Base-by-base conservation (phyloP, 768 basidiomycete species). In the Serpula lacrymans region DNA sequence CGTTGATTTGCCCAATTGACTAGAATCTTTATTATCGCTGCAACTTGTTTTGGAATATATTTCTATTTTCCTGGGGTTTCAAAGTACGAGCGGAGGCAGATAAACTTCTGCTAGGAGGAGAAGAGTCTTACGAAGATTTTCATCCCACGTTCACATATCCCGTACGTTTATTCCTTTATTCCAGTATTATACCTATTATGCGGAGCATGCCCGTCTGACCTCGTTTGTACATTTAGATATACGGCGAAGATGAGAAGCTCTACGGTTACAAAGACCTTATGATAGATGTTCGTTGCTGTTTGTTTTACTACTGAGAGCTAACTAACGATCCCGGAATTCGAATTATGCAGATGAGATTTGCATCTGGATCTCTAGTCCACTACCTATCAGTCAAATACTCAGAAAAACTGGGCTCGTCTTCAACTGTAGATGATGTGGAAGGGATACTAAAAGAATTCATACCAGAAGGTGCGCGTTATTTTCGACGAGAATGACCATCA, bases 141-240 rank as follows among this genome's bases (percentile, higher is more conserved):
- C 75, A 86, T 45, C 95, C 95, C 2, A 67, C 71, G 3, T 99
- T 98, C 68, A 97, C 95, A 1, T 99, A 99, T 65, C 93, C 95
- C 5, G 89, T 90, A 52, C 38, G 82, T 58, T 16, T 25, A 3
- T 33, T 13, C n/a, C n/a, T 29, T 8, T 16, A 13, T 18, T 22
- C 6, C 16, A 27, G 2, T 40, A 2, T 6, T 6, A 20, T 22
- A n/a, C n/a, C n/a, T n/a, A n/a, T n/a, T n/a, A n/a, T n/a, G n/a
- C n/a, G n/a, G n/a, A n/a, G n/a, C n/a, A n/a, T n/a, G n/a, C n/a
- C n/a, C n/a, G n/a, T 11, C 14, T 9, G 10, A 21, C 14, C 18
- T 14, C 28, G 23, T 34, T 13, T 5, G 37, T 38, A n/a, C n/a
- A n/a, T n/a, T n/a, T 30, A 91, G 88, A 93, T 99, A 54, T 97